These are phyloP conservation scores for Pezicula radicicola DNA, from an alignment of 2,329 filamentous ascomycete genomes.

Conservation along the genomic window DNA sequence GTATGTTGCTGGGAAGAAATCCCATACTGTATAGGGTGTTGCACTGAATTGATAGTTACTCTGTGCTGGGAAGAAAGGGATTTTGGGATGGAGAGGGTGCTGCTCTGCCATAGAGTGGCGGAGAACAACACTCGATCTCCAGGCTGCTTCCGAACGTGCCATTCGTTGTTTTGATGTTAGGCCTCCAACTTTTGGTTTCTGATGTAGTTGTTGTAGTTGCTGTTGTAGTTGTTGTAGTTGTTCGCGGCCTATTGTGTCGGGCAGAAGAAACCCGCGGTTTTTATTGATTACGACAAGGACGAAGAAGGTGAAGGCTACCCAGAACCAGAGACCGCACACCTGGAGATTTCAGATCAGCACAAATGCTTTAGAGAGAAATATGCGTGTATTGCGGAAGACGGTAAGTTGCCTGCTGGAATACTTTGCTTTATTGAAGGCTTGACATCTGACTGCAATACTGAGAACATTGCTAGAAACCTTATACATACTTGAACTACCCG, in stretches of 20 bases:
- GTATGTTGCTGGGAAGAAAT: slow-evolving; percentile 36
- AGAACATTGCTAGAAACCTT: too few species aligned
- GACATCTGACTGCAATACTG: too few species aligned
- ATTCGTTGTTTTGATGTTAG: slow-evolving; percentile 19
- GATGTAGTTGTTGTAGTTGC: not conserved
- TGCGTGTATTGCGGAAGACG: too few species aligned
- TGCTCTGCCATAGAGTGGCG: slow-evolving; percentile 19
- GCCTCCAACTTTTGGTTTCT: not conserved
- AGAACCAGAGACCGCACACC: slow-evolving; percentile 25
- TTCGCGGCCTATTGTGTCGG: not conserved
- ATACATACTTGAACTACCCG: too few species aligned
- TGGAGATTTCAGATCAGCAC: too few species aligned
- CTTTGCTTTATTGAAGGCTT: too few species aligned
- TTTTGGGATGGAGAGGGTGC: slow-evolving; percentile 15
- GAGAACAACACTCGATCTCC: slow-evolving; percentile 17
- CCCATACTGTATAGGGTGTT: slow-evolving; percentile 35
- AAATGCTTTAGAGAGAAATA: too few species aligned
- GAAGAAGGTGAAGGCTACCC: slow-evolving; percentile 22
- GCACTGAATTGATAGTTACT: slow-evolving; percentile 13
- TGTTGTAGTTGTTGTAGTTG: not conserved
- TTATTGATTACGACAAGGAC: slow-evolving; percentile 19
- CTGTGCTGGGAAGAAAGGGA: slow-evolving; percentile 23
- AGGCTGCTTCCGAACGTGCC: slow-evolving; percentile 19
- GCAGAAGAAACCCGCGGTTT: slow-evolving; percentile 8
- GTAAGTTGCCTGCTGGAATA: too few species aligned